These are phyloP conservation scores for Myriosclerotinia curreyana DNA, from an alignment of 2,329 filamentous ascomycete species.

Conservation along the genomic window DNA sequence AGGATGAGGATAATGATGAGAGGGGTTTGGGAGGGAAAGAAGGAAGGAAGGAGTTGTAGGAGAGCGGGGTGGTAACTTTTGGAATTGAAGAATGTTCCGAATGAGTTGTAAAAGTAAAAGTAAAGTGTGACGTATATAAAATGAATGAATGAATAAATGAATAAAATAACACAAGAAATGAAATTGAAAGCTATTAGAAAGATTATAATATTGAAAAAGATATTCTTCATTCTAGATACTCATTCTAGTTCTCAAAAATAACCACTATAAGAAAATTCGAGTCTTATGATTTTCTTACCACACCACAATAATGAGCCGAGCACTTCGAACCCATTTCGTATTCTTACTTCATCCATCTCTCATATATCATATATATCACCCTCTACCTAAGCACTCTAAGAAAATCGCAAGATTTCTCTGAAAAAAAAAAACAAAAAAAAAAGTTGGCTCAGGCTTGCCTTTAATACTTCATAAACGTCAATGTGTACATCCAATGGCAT, in stretches of 20 bases:
- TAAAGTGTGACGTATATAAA: not conserved
- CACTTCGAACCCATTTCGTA: not conserved
- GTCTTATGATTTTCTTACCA: not conserved
- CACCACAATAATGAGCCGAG: not conserved
- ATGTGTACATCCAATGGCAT: conserved; percentile 32
- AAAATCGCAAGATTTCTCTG: not conserved
- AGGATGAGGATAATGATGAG: too few species aligned
- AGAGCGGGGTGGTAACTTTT: not conserved
- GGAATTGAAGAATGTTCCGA: not conserved
- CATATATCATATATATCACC: not conserved
- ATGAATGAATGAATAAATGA: not conserved
- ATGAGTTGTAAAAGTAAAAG: not conserved
- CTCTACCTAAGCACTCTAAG: too few species aligned
- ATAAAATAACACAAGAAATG: not conserved
- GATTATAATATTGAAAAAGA: not conserved
- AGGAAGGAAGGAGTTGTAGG: too few species aligned
- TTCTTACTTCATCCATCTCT: not conserved
- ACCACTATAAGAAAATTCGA: too few species aligned
- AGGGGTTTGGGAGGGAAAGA: not conserved
- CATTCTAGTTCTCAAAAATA: not conserved
- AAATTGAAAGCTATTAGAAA: not conserved
- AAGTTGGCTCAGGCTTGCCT: conserved; percentile 63
- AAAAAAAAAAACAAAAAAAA: not conserved
- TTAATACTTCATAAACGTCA: conserved; percentile 43
- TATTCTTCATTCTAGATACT: not conserved